These are phyloP conservation scores for Flammula alnicola DNA, from an alignment of 1,284 basidiomycete species.

Conservation along the genomic window DNA sequence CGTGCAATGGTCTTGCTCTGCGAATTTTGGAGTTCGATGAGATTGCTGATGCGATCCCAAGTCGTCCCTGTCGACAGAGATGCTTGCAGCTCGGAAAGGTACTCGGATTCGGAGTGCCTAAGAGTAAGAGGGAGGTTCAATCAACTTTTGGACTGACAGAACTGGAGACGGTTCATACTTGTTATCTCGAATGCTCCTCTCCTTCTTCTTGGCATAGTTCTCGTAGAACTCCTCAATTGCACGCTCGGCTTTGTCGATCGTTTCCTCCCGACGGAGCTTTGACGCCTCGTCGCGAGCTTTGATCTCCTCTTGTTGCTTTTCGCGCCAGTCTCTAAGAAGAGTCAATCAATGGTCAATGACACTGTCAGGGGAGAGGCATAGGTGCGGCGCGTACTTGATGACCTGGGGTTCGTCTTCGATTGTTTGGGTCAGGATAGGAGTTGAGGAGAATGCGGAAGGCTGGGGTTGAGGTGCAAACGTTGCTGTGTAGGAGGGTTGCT, in stretches of 20 bases:
- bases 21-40: slow-evolving; percentile 92
- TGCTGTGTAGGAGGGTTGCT: slow-evolving; percentile 49
- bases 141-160: background rate
- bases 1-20: slow-evolving; percentile 95
- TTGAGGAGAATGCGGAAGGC: slow-evolving; percentile 66
- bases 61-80: slow-evolving; percentile 91
- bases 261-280: slow-evolving; percentile 83
- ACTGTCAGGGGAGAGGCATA: background rate
- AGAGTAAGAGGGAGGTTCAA: slow-evolving; percentile 7
- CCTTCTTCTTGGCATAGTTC: slow-evolving; percentile 91
- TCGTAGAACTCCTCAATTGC: slow-evolving; percentile 97
- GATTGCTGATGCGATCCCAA: slow-evolving; percentile 92
- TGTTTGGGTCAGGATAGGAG: slow-evolving; percentile 73
- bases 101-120: slow-evolving; percentile 90
- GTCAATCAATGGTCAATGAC: slow-evolving; percentile 2
- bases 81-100: slow-evolving; percentile 73
- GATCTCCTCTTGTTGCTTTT: slow-evolving; percentile 87
- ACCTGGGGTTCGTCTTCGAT: slow-evolving; percentile 89
- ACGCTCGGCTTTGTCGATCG: slow-evolving; percentile 87
- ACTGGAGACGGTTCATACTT: slow-evolving; percentile 64
- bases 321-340: slow-evolving; percentile 79
- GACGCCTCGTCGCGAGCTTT: slow-evolving; percentile 79
- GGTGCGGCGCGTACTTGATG: slow-evolving; percentile 64
- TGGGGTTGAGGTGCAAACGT: slow-evolving; percentile 78
- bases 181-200: slow-evolving; percentile 92